Base-by-base conservation (phyloP, 208 protist genomes). In the Herpetomonas tarakana region DNA sequence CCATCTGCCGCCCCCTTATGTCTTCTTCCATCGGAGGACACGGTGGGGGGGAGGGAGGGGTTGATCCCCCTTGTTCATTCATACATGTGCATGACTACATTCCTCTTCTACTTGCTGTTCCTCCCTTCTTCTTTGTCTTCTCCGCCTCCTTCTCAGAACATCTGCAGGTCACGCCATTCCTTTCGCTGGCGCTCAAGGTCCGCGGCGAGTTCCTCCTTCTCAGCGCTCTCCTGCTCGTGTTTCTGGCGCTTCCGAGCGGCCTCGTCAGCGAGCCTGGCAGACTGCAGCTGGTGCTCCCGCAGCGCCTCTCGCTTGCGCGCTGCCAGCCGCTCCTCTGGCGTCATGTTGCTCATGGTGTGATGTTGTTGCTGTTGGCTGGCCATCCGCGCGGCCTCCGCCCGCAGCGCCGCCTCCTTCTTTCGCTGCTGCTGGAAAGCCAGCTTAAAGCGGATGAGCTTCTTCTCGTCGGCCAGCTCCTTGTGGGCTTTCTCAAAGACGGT, bases 101-200 rank as follows among this genome's bases (percentile, higher is more conserved):
- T n/a, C n/a, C n/a, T n/a, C n/a, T n/a, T n/a, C n/a, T n/a, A n/a
- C n/a, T n/a, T n/a, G n/a, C n/a, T n/a, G n/a, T n/a, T n/a, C n/a
- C n/a, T n/a, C n/a, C n/a, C n/a, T n/a, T n/a, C n/a, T n/a, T n/a
- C n/a, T n/a, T n/a, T n/a, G n/a, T n/a, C n/a, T n/a, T n/a, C n/a
- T n/a, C n/a, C n/a, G n/a, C n/a, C n/a, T n/a, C n/a, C n/a, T 62
- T 18, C 1, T 63, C 54, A 92, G 46, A 90, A 88, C n/a, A 90
- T 66, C 46, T 93, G 67, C 45, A 89, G 35, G 41, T 83, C 78
- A 14, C 69, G 62, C 85, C 88, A 94, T 51, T 90, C 83, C 58
- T 89, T 81, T n/a, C 83, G 65, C 56, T 94, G 83, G 11, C 75
- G 68, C 73, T 94, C 80, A 50, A 94, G 70, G 61, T 83, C 81